phyloP scores from a whole-genome alignment of 1,284 basidiomycete species.

The Trichosporon faecale region DNA sequence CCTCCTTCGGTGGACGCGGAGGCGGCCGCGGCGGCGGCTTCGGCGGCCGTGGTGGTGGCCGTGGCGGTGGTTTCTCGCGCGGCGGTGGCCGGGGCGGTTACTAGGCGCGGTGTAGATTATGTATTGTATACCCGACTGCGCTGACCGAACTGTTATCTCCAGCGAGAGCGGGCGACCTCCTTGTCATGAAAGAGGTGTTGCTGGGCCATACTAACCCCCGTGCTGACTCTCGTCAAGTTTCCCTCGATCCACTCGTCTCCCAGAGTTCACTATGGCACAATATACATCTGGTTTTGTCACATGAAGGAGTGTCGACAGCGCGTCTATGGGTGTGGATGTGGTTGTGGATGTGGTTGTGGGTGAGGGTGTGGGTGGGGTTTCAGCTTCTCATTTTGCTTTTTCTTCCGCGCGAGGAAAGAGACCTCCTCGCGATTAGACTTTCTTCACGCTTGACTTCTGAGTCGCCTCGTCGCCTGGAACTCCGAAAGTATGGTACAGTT shows the following conservation, averaged over 20 bases:
- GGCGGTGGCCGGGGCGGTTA: conserved; percentile 24
- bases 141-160: not conserved
- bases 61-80: conserved; percentile 23
- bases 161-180: too few species aligned
- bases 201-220: too few species aligned
- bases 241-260: too few species aligned
- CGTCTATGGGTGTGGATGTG: not conserved
- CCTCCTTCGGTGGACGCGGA: conserved; percentile 19
- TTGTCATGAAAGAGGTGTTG: too few species aligned
- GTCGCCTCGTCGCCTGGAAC: not conserved
- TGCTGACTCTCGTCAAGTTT: too few species aligned
- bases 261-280: not conserved
- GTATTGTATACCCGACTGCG: conserved; percentile 21
- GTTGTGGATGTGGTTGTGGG: not conserved
- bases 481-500: not conserved
- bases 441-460: not conserved
- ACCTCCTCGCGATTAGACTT: not conserved
- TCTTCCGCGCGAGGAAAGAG: not conserved
- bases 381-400: not conserved
- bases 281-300: conserved; percentile 1
- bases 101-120: conserved; percentile 20
- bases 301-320: not conserved
- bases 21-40: conserved; percentile 17
- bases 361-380: not conserved
- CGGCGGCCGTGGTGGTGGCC: conserved; percentile 16